Evolutionary conservation across 257 asterid genomes (phyloP).

Genomic region (Gentiana dahurica): DNA sequence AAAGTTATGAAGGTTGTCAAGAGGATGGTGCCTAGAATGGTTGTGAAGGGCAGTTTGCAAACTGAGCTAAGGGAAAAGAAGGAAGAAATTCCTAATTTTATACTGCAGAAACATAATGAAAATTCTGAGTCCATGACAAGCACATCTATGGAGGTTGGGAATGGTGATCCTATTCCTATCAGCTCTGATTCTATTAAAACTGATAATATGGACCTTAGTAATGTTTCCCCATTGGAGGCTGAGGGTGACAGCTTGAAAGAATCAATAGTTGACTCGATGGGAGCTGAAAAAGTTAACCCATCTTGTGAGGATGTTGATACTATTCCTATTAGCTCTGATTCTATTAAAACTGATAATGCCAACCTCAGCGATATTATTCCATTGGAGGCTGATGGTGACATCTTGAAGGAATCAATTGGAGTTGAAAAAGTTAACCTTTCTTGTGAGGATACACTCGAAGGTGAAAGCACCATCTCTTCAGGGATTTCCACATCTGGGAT

Average conservation of each 20-base stretch:
- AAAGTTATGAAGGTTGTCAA: slow-evolving; percentile 51
- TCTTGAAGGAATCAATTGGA: slow-evolving; percentile 10
- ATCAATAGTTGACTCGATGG: slow-evolving; percentile 6
- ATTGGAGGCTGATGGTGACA: slow-evolving; percentile 13
- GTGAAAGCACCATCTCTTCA: slow-evolving; percentile 5
- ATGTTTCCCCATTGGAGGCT: slow-evolving; percentile 8
- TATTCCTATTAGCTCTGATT: neutral
- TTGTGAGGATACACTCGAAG: slow-evolving; percentile 3
- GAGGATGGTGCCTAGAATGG: slow-evolving; percentile 44
- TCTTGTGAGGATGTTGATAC: slow-evolving; percentile 4
- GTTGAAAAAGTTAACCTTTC: slow-evolving; percentile 8
- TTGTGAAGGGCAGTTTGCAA: slow-evolving; percentile 8
- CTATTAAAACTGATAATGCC: slow-evolving; percentile 1
- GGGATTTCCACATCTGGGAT: slow-evolving; percentile 8
- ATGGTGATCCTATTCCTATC: slow-evolving; percentile 1
- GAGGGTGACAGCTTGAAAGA: slow-evolving; percentile 13
- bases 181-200: neutral
- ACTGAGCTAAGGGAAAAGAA: slow-evolving; percentile 12
- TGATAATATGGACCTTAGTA: slow-evolving; percentile 9
- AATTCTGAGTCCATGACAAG: neutral
- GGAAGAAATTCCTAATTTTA: slow-evolving; percentile 3
- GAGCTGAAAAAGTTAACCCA: slow-evolving; percentile 11
- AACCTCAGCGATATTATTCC: slow-evolving; percentile 13
- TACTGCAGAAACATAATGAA: slow-evolving; percentile 10
- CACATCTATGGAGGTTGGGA: neutral